Evolutionary conservation across 306 rosid genomes (phyloP).

Genomic region (Casuarina glauca): DNA sequence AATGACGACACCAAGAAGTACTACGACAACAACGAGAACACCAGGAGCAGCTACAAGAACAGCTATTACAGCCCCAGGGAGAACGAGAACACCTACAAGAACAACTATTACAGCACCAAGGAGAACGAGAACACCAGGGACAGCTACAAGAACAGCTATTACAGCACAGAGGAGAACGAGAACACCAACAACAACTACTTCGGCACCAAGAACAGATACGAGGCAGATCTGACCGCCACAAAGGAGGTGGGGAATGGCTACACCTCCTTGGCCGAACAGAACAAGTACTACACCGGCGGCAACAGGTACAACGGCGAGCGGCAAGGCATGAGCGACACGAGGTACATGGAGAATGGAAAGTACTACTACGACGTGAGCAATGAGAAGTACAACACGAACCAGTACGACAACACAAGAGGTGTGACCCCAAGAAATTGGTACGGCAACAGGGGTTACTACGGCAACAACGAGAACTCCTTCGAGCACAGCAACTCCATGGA

Average conservation of each 20-base stretch:
- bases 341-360: constrained; percentile 72
- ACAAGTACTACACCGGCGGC: constrained; percentile 12
- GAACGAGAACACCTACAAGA: constrained; percentile 19
- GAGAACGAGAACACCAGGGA: constrained; percentile 28
- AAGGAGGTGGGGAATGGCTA: constrained; percentile 36
- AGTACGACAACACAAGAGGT: constrained; percentile 39
- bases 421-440: constrained; percentile 38
- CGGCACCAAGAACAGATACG: constrained; percentile 33
- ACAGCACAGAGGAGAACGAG: neutral
- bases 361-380: constrained; percentile 39
- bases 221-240: constrained; percentile 22
- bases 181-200: constrained; percentile 22
- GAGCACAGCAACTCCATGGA: constrained; percentile 46
- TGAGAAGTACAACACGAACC: constrained; percentile 47
- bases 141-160: neutral
- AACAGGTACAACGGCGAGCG: constrained; percentile 23
- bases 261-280: constrained; percentile 37
- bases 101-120: constrained; percentile 33
- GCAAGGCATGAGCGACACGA: constrained; percentile 93
- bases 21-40: constrained; percentile 31
- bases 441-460: constrained; percentile 42
- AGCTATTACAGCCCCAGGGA: constrained; percentile 23
- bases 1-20: constrained; percentile 26
- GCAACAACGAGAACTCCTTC: constrained; percentile 43
- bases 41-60: constrained; percentile 27